These are phyloP conservation scores for Apophysomyces trapeziformis DNA, from an alignment of 371 early-diverging fungal species.

Conservation along the genomic window DNA sequence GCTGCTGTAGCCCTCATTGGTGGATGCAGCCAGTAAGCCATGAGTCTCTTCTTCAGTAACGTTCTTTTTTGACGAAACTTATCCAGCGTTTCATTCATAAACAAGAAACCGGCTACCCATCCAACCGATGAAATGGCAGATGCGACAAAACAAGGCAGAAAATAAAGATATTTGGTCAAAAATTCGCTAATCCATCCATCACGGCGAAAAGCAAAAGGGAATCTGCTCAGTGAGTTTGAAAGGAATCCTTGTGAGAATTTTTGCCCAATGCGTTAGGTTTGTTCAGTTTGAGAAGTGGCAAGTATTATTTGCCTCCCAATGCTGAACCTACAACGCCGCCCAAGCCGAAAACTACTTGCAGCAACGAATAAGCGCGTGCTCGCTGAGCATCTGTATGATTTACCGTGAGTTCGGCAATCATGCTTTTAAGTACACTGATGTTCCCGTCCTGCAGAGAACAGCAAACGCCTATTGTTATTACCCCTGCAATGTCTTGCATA, in stretches of 20 bases:
- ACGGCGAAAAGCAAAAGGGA: conserved; percentile 71
- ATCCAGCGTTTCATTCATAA: conserved; percentile 73
- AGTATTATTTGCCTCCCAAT: conserved; percentile 59
- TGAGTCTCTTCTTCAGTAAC: neutral
- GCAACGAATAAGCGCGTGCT: conserved; percentile 57
- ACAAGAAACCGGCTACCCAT: conserved; percentile 67
- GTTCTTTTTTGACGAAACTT: neutral
- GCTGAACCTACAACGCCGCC: conserved; percentile 73
- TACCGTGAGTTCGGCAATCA: conserved; percentile 84
- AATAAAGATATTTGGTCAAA: conserved; percentile 76
- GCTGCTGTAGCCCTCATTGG: neutral
- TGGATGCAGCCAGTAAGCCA: too few species aligned
- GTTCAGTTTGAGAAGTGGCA: too few species aligned
- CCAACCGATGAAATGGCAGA: conserved; percentile 66
- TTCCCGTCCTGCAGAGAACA: conserved; percentile 60
- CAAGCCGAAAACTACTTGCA: conserved; percentile 62
- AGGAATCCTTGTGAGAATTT: conserved; percentile 53
- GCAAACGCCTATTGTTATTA: too few species aligned
- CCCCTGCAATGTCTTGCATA: too few species aligned
- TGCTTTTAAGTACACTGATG: conserved; percentile 85
- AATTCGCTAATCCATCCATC: conserved; percentile 49
- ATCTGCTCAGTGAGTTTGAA: conserved; percentile 72
- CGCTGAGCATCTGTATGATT: conserved; percentile 39
- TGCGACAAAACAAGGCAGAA: conserved; percentile 83
- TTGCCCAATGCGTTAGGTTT: neutral